These are phyloP conservation scores for Psophocarpus tetragonolobus DNA, from an alignment of 306 rosid species.

Conservation along the genomic window DNA sequence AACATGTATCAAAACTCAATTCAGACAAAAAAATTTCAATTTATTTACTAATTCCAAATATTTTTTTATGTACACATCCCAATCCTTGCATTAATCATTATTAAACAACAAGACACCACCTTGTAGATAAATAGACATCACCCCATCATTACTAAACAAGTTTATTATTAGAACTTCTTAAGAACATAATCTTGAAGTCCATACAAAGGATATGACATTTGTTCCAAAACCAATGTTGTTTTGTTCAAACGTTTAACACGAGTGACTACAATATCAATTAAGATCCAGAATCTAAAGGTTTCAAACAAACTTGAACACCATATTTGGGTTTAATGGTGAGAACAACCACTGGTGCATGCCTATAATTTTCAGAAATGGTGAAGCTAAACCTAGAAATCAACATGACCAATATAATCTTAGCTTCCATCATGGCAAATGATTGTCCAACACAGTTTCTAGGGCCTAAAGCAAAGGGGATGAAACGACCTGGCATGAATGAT, in stretches of 20 bases:
- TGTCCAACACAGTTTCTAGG: slow-evolving; percentile 93
- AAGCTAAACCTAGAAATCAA: slow-evolving; percentile 67
- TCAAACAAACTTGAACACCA: slow-evolving; percentile 85
- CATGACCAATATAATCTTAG: slow-evolving; percentile 81
- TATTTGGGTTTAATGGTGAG: slow-evolving; percentile 90
- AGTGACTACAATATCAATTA: too few species aligned
- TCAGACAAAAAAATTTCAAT: neutral
- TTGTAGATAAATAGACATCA: too few species aligned
- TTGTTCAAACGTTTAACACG: too few species aligned
- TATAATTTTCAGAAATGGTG: slow-evolving; percentile 63
- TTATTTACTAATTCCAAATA: neutral
- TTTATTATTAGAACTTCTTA: neutral
- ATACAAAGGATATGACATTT: too few species aligned
- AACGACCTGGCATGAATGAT: slow-evolving; percentile 64
- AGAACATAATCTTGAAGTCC: neutral
- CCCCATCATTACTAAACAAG: too few species aligned
- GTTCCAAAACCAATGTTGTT: too few species aligned
- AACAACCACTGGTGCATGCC: slow-evolving; percentile 83
- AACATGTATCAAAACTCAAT: neutral
- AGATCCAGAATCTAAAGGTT: slow-evolving; percentile 56
- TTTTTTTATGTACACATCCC: neutral
- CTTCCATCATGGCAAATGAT: slow-evolving; percentile 90
- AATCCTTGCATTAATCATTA: slow-evolving; percentile 9
- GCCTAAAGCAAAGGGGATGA: slow-evolving; percentile 81
- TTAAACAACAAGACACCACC: too few species aligned